These are phyloP conservation scores for Salix koriyanagi DNA, from an alignment of 345 rosid species.

Conservation along the genomic window DNA sequence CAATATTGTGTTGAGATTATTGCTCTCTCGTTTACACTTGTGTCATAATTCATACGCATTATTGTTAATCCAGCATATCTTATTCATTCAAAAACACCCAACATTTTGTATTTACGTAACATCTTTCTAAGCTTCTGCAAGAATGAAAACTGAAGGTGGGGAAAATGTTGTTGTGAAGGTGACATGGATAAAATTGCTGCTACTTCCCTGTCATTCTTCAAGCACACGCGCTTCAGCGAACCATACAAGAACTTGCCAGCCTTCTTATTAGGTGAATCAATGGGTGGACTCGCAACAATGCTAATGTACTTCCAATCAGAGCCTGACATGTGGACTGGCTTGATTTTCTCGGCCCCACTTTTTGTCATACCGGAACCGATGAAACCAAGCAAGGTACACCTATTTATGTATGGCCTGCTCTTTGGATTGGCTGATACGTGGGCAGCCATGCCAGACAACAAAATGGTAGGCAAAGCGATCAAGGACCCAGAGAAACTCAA, in stretches of 20 bases:
- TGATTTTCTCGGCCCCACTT: slow-evolving; percentile 94
- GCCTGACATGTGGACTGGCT: slow-evolving; percentile 73
- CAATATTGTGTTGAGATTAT: too few species aligned
- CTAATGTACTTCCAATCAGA: slow-evolving; percentile 90
- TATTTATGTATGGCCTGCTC: slow-evolving; percentile 74
- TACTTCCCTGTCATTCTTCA: slow-evolving; percentile 72
- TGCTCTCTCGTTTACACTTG: too few species aligned
- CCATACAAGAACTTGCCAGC: slow-evolving; percentile 71
- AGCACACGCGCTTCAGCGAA: slow-evolving; percentile 66
- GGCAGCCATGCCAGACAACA: slow-evolving; percentile 89
- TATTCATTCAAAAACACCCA: too few species aligned
- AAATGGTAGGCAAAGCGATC: slow-evolving; percentile 81
- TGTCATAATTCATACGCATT: too few species aligned
- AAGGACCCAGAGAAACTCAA: slow-evolving; percentile 76
- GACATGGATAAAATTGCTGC: slow-evolving; percentile 89
- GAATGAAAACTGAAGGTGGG: neutral
- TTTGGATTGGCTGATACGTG: slow-evolving; percentile 92
- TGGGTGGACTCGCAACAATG: slow-evolving; percentile 86
- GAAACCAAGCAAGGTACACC: slow-evolving; percentile 70
- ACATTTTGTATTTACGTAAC: too few species aligned
- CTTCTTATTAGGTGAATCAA: slow-evolving; percentile 85
- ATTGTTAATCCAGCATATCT: too few species aligned
- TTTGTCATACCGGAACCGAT: slow-evolving; percentile 83
- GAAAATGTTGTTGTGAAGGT: slow-evolving; percentile 29
- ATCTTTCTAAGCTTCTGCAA: too few species aligned